Conservation (phyloP, 139 green algal species). For the Desmodesmus armatus region DNA sequence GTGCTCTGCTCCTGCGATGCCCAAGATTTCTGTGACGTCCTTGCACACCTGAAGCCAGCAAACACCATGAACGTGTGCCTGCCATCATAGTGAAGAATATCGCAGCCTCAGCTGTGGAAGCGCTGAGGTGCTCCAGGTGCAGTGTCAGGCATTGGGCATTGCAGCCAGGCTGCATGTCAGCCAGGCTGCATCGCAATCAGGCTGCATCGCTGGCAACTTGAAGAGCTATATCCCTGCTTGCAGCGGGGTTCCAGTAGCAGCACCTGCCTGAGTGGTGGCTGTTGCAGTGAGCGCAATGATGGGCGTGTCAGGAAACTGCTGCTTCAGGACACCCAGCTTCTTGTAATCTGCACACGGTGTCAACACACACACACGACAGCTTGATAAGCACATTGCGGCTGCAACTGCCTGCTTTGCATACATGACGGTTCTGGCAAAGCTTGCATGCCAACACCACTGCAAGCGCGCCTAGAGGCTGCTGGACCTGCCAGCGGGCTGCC, state of each 20-base stretch:
- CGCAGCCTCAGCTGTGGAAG: too few species aligned
- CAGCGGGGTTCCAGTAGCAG: conserved; percentile 35
- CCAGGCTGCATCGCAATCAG: too few species aligned
- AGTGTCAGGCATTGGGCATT: too few species aligned
- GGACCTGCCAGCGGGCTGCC: neutral
- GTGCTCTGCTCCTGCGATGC: conserved; percentile 73
- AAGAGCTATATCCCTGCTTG: too few species aligned
- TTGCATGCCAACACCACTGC: neutral
- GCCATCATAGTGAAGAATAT: too few species aligned
- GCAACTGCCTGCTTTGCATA: neutral
- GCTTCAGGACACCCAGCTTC: conserved; percentile 83
- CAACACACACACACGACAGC: neutral
- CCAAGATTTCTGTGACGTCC: conserved; percentile 79
- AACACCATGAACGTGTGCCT: too few species aligned
- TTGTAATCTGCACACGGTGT: conserved; percentile 74
- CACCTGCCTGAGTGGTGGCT: conserved; percentile 55
- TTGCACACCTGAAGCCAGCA: conserved; percentile 72
- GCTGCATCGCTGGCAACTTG: too few species aligned
- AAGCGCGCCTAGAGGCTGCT: neutral
- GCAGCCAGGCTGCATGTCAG: too few species aligned
- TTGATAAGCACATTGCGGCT: neutral
- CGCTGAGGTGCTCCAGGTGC: too few species aligned
- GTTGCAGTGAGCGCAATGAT: conserved; percentile 87
- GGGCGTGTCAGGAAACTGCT: conserved; percentile 69
- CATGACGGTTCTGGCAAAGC: too few species aligned